These are phyloP conservation scores for Ramularia endophylla DNA, from an alignment of 2,329 filamentous ascomycete genomes.

Conservation along the genomic window DNA sequence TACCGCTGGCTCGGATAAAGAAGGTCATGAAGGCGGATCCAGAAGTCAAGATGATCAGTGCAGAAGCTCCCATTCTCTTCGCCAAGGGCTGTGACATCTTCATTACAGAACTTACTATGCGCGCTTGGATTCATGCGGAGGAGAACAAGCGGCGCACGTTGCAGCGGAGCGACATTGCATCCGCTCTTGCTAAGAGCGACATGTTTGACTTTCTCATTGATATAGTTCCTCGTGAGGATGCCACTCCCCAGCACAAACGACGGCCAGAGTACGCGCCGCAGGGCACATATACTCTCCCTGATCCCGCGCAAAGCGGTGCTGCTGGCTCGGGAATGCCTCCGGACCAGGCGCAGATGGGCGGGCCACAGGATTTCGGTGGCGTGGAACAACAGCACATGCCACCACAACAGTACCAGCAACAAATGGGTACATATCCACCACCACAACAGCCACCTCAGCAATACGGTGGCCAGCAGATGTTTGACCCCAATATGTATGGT, in stretches of 20 bases:
- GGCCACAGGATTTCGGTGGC: slow-evolving; percentile 26
- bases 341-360: slow-evolving; percentile 26
- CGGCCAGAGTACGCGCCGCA: slow-evolving; percentile 32
- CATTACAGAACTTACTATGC: slow-evolving; percentile 92
- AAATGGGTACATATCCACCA: slow-evolving; percentile 73
- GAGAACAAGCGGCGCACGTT: slow-evolving; percentile 97
- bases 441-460: slow-evolving; percentile 74
- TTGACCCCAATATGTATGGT: slow-evolving; percentile 72
- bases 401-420: slow-evolving; percentile 60
- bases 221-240: slow-evolving; percentile 94
- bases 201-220: slow-evolving; percentile 99
- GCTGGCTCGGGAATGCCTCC: slow-evolving; percentile 29
- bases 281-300: slow-evolving; percentile 42
- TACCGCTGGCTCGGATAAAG: slow-evolving; percentile 97
- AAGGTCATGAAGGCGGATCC: slow-evolving; percentile 99
- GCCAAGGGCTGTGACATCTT: slow-evolving; percentile 99
- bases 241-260: slow-evolving; percentile 76
- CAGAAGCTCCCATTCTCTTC: slow-evolving; percentile 94
- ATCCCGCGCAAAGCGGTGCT: slow-evolving; percentile 47
- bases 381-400: slow-evolving; percentile 30
- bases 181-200: slow-evolving; percentile 91
- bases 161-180: slow-evolving; percentile 93
- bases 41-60: slow-evolving; percentile 99
- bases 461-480: slow-evolving; percentile 73
- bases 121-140: slow-evolving; percentile 98